A percentile compares a stretch with the other conserved stretches of the same genome.
These are phyloP conservation scores for Mimosa bimucronata DNA, from an alignment of 306 rosid genomes.

Conservation along the genomic window DNA sequence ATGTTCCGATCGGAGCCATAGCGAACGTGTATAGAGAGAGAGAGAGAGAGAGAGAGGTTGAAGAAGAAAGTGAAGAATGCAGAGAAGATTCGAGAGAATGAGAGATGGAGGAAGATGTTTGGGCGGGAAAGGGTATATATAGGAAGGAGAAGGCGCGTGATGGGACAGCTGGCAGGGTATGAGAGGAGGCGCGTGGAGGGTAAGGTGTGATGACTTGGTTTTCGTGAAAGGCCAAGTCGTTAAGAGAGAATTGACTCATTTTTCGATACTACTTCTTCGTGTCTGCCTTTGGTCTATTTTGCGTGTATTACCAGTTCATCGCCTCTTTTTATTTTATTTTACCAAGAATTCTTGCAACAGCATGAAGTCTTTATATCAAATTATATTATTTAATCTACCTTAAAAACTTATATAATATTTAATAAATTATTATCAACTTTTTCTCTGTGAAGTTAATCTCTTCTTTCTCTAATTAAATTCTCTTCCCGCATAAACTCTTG, in stretches of 20 bases:
- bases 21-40: neutral
- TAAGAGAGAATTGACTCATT: neutral
- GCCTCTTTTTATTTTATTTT: neutral
- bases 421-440: too few species aligned
- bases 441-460: too few species aligned
- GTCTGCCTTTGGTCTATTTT: neutral
- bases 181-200: neutral
- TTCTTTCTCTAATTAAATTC: too few species aligned
- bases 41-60: neutral
- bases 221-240: neutral
- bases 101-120: neutral
- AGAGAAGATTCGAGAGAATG: neutral
- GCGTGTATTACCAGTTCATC: neutral
- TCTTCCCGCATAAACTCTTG: too few species aligned
- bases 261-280: neutral
- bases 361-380: too few species aligned
- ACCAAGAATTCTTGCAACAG: too few species aligned
- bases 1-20: constrained; percentile 42
- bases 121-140: neutral
- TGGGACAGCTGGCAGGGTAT: neutral
- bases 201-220: neutral
- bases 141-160: neutral
- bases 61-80: neutral
- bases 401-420: too few species aligned
- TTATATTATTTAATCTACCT: too few species aligned